phyloP scores from a whole-genome alignment of 2,329 filamentous ascomycete genomes.

The Diaporthe helianthi region DNA sequence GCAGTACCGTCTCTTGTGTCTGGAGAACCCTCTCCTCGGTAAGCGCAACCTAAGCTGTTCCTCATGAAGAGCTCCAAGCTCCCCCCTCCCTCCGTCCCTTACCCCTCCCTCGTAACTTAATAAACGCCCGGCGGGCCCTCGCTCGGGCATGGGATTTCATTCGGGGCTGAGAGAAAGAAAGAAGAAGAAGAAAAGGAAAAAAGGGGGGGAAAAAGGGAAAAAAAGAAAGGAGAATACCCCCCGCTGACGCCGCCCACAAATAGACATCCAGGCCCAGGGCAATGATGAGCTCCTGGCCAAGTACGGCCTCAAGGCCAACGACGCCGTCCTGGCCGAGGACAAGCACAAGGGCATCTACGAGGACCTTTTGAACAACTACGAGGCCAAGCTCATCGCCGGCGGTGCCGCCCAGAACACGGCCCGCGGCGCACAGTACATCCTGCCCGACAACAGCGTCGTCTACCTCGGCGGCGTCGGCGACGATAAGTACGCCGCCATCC shows the following conservation, averaged over 20 bases:
- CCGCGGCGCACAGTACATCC: slow-evolving; percentile 94
- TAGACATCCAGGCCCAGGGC: slow-evolving; percentile 90
- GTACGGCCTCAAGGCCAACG: slow-evolving; percentile 93
- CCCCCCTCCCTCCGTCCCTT: slow-evolving; percentile 30
- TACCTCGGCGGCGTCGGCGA: slow-evolving; percentile 94
- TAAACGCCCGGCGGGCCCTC: neutral
- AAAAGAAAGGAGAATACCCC: no score
- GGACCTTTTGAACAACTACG: slow-evolving; percentile 89
- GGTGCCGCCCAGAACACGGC: slow-evolving; percentile 98
- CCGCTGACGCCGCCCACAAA: neutral
- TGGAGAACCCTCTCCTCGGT: slow-evolving; percentile 98
- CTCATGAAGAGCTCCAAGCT: slow-evolving; percentile 29
- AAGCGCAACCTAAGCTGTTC: slow-evolving; percentile 43
- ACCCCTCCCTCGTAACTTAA: neutral
- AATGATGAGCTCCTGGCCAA: slow-evolving; percentile 86
- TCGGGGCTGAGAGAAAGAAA: slow-evolving; percentile 10
- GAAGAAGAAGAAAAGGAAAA: no score
- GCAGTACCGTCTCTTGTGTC: slow-evolving; percentile 87
- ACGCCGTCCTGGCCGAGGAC: slow-evolving; percentile 94
- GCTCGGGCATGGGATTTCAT: slow-evolving; percentile 15
- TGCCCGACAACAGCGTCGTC: slow-evolving; percentile 86
- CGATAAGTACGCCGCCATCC: slow-evolving; percentile 92
- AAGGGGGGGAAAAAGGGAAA: no score
- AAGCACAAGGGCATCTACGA: slow-evolving; percentile 92
- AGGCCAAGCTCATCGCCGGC: slow-evolving; percentile 93